Evolutionary conservation across 306 rosid genomes (phyloP), one percentile per base, ranked within the genome.

Genomic region (Vigna trinervia): DNA sequence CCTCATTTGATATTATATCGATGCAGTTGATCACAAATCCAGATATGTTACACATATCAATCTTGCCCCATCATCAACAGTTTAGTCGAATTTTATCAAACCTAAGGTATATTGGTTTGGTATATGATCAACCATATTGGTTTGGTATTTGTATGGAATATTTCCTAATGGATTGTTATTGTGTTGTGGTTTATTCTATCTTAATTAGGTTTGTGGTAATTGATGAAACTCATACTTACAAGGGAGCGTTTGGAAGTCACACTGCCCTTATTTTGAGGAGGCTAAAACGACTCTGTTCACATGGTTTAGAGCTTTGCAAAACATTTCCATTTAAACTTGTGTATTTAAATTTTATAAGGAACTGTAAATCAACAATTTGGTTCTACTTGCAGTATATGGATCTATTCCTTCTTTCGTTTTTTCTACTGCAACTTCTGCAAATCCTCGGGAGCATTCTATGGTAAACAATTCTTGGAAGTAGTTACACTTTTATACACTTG

Each of bases 201-300:
- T 82, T 80, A 64, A 65, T 78, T 69, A 95, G 97, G 85, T 92
- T 90, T 89, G 84, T 95, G 71, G 92, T 90, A 79, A 82, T 92
- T 71, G 98, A 95, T 78, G 97, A 95, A 88, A 89, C 97, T 60
- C 98, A 95, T 81, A 83, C 87, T 30, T 95, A 90, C 83, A 92
- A 92, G 90, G 98, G 98, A 75, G 97, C 97, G 75, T 90, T 95
- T 86, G 97, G 98, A 81, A 87, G 97, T 76, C 98, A 92, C 81
- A 95, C 97, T 64, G 96, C 97, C 72, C 85, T 92, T 68, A 88
- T 89, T 77, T 66, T 90, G 62, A 81, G 98, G 87, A 87, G 98
- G 86, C 92, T 95, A 73, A 83, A 77, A 70, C 86, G 97, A 77
- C 92, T 90, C 63, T 95, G 98, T 81, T 85, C 90, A 34, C 88